These are phyloP conservation scores for Artomyces pyxidatus DNA, from an alignment of 768 basidiomycete species.

Conservation along the genomic window DNA sequence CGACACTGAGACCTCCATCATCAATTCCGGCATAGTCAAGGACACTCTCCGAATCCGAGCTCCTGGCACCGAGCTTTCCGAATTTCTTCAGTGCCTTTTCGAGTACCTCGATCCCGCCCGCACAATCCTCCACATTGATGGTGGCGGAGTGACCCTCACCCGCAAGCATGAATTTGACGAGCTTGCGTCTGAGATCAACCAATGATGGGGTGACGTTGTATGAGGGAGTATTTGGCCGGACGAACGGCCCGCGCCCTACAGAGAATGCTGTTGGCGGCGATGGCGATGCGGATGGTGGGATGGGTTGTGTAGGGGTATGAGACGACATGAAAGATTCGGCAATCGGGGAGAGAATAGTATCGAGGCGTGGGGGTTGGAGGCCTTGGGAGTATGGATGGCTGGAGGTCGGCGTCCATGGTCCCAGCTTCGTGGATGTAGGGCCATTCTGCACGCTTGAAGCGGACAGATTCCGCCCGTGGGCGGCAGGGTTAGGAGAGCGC, in stretches of 20 bases:
- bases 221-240: slow-evolving; percentile 33
- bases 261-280: slow-evolving; percentile 30
- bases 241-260: slow-evolving; percentile 56
- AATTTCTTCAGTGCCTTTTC: slow-evolving; percentile 89
- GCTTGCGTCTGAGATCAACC: slow-evolving; percentile 74
- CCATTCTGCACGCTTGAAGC: slow-evolving; percentile 25
- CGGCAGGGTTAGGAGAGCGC: slow-evolving; percentile 25
- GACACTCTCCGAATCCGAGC: slow-evolving; percentile 33
- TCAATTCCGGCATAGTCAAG: slow-evolving; percentile 55
- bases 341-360: slow-evolving; percentile 56
- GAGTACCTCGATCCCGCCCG: slow-evolving; percentile 77
- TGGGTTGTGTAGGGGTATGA: slow-evolving; percentile 27
- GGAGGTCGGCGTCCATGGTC: slow-evolving; percentile 32
- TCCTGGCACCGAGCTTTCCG: slow-evolving; percentile 49
- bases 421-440: slow-evolving; percentile 23
- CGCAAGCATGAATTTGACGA: slow-evolving; percentile 82
- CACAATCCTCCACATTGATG: slow-evolving; percentile 75
- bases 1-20: slow-evolving; percentile 71
- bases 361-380: slow-evolving; percentile 33
- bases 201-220: slow-evolving; percentile 43
- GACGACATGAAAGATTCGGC: slow-evolving; percentile 49
- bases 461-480: slow-evolving; percentile 48
- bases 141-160: slow-evolving; percentile 71
- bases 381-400: slow-evolving; percentile 55
- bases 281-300: slow-evolving; percentile 36